Evolutionary conservation across 305 asterid species (phyloP).

Genomic region (Fraxinus ornus): DNA sequence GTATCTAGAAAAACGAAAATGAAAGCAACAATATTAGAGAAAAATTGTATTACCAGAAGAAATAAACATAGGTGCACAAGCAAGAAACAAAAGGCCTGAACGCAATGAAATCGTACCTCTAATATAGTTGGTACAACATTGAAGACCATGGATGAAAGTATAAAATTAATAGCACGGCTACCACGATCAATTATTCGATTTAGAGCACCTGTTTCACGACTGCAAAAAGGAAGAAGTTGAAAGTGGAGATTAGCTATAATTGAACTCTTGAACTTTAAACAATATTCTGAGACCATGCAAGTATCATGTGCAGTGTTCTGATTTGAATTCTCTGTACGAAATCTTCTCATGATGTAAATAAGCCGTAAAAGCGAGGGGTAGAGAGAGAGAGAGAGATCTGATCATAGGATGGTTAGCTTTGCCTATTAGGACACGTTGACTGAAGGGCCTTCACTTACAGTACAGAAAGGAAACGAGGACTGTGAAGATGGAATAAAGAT

Average conservation of each 20-base stretch:
- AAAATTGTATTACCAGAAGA: background rate
- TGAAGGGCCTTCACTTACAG: background rate
- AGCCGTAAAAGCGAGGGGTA: background rate
- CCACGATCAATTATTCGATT: constrained; percentile 96
- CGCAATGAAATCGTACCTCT: constrained; percentile 49
- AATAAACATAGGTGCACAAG: constrained; percentile 8
- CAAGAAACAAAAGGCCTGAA: constrained; percentile 13
- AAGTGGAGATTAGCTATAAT: constrained; percentile 10
- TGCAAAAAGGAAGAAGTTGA: constrained; percentile 33
- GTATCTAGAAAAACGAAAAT: constrained; percentile 12
- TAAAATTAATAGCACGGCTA: constrained; percentile 96
- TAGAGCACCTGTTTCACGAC: constrained; percentile 98
- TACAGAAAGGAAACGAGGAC: background rate
- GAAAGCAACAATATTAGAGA: constrained; percentile 20
- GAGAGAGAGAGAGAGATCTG: background rate
- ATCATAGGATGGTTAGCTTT: background rate
- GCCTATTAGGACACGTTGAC: constrained; percentile 13
- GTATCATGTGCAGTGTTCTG: background rate
- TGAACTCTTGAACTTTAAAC: background rate
- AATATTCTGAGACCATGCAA: background rate
- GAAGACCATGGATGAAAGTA: constrained; percentile 93
- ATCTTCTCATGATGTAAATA: background rate
- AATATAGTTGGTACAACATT: constrained; percentile 89
- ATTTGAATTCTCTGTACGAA: background rate
- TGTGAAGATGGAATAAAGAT: constrained; percentile 7